Evolutionary conservation across 2,329 filamentous ascomycete species (phyloP).

Genomic region (Anthostomella pinea): DNA sequence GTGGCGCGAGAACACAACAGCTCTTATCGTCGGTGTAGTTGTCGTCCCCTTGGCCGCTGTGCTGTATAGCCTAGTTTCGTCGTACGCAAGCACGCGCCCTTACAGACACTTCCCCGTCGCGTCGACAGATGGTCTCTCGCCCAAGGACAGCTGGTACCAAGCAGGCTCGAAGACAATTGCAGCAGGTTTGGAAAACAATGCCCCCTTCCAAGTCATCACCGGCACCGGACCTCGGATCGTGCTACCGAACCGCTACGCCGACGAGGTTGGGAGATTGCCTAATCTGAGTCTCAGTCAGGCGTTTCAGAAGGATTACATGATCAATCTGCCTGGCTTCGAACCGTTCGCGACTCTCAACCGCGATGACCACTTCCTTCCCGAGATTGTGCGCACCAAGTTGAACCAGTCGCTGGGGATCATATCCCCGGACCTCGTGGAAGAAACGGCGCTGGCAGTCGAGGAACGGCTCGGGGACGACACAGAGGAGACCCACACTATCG

Average conservation of each 20-base stretch:
- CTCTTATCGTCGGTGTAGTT: too few relatives aligned
- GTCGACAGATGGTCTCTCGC: too few relatives aligned
- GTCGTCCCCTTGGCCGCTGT: too few relatives aligned
- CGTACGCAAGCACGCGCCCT: too few relatives aligned
- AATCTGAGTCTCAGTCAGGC: conserved; percentile 32
- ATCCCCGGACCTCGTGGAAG: conserved; percentile 34
- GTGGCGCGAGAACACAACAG: too few relatives aligned
- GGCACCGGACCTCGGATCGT: conserved; percentile 33
- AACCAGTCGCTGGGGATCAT: conserved; percentile 34
- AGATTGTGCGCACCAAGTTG: conserved; percentile 32
- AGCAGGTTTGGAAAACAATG: too few relatives aligned
- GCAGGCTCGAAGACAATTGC: too few relatives aligned
- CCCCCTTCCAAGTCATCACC: conserved; percentile 33
- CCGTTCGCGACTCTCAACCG: conserved; percentile 22
- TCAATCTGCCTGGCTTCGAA: conserved; percentile 34
- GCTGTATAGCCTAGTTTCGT: too few relatives aligned
- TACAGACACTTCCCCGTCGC: too few relatives aligned
- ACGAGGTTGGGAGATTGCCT: conserved; percentile 35
- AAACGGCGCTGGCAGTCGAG: conserved; percentile 31
- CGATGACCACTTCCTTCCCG: conserved; percentile 27
- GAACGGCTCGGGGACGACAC: conserved; percentile 30
- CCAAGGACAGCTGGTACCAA: too few relatives aligned
- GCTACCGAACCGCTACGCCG: conserved; percentile 31
- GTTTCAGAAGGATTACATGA: conserved; percentile 34
- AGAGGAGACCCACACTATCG: conserved; percentile 41